Evolutionary conservation across 768 basidiomycete species (phyloP).

Genomic region (Tephrocybe rancida): DNA sequence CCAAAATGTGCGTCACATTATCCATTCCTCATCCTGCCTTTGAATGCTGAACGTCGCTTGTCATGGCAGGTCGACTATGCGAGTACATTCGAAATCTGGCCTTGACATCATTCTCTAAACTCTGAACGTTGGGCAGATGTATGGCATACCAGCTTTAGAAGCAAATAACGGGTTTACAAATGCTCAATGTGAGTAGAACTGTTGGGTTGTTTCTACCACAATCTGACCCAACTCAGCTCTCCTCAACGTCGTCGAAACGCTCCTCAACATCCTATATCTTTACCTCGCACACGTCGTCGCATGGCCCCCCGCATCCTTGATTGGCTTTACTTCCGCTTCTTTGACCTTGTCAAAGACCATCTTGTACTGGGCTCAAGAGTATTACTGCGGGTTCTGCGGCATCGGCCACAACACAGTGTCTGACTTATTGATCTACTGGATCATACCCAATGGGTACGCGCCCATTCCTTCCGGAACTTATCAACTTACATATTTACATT

Average conservation of each 20-base stretch:
- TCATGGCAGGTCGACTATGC: conserved; percentile 36
- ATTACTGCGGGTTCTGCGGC: conserved; percentile 71
- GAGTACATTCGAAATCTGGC: neutral
- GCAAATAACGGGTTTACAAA: conserved; percentile 79
- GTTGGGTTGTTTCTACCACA: neutral
- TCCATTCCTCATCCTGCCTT: conserved; percentile 31
- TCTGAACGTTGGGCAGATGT: conserved; percentile 49
- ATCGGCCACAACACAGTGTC: conserved; percentile 70
- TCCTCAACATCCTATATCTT: conserved; percentile 74
- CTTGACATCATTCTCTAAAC: neutral
- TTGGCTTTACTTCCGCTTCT: conserved; percentile 72
- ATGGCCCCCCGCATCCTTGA: conserved; percentile 67
- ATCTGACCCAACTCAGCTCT: conserved; percentile 50
- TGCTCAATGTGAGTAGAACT: conserved; percentile 68
- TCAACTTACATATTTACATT: neutral
- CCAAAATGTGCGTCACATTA: conserved; percentile 50
- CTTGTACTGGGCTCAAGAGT: conserved; percentile 83
- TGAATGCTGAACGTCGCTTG: neutral
- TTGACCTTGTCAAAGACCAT: conserved; percentile 88
- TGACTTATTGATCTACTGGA: conserved; percentile 61
- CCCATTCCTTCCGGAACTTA: neutral
- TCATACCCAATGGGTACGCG: conserved; percentile 79
- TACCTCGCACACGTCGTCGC: conserved; percentile 67
- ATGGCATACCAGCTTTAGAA: conserved; percentile 69
- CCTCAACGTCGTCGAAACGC: conserved; percentile 78